Base-by-base conservation (phyloP, 305 asterid species). In the Coffea humblotiana region DNA sequence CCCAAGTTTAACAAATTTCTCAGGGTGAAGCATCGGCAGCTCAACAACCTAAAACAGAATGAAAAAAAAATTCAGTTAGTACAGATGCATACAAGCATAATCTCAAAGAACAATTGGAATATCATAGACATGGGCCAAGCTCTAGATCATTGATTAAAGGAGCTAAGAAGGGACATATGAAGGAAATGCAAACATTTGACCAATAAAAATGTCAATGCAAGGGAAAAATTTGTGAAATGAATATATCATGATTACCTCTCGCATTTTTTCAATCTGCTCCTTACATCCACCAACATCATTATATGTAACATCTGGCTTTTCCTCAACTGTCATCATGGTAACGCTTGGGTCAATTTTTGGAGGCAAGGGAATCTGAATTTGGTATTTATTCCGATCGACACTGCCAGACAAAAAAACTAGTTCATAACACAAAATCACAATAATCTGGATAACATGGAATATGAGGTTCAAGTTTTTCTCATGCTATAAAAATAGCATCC, bases 321-420 rank as follows among this genome's bases (percentile, higher is more conserved):
- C 98, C 85, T 95, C 99, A 63, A 95, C 99, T 23, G 99, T 95
- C 99, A 95, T 95, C 99, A 95, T 95, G 73, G 99, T 95, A 54
- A 95, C 98, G 81, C 97, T 95, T 76, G 99, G 99, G 88, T 95
- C 99, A 84, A 95, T 95, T 87, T 93, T 93, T 6, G 99, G 99
- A 23, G 99, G 99, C 89, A 95, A 84, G 6, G 98, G 99, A 76
- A 95, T 95, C 91, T 95, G 99, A 83, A 95, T 95, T 87, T 95
- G 99, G 85, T 93, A 95, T 77, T 95, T 95, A 70, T 91, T 95
- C 80, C 98, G 90, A 88, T 95, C 99, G 83, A 95, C 99, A 47
- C 99, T 95, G 92, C 79, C 85, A 83, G 23, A 64, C 80, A 3
- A 75, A 45, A 56, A 80, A 70, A 51, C 48, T 40, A 47, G 75